Evolutionary conservation across 2,329 filamentous ascomycete species (phyloP), one percentile per base, ranked within the genome.

Genomic region (Clonostachys sp.): DNA sequence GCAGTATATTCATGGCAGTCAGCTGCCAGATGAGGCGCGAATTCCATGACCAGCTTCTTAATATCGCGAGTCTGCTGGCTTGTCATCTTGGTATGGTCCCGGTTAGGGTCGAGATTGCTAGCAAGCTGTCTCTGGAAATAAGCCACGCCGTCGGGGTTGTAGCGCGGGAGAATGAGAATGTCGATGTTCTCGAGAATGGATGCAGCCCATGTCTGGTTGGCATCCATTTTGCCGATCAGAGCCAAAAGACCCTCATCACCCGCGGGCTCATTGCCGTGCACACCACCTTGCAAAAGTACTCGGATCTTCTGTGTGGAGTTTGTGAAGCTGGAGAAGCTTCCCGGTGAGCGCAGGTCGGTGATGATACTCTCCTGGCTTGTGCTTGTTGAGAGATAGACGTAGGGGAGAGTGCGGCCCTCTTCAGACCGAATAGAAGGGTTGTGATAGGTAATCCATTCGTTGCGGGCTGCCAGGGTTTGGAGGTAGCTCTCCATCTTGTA

Each of bases 101-200:
- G 57, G 45, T 64, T 64, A 1, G 62, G 62, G 20, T 64, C 62
- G 13, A 56, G 58, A 36, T 55, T 59, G 1, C 54, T 55, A 0
- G 62, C 55, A 1, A 64, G 44, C 1, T 46, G 48, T 2, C 60
- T 55, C 50, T 64, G 62, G 47, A 64, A 64, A 48, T 64, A 64
- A 17, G 52, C 56, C 2, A 63, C 57, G 2, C 62, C 62, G 16
- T 64, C 62, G 1, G 62, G 60, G 24, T 65, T 64, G n/a, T 64
- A 64, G 0, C 62, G 52, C 0, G 60, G 62, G 6, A 65, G 33
- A 12, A 65, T 42, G 8, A 64, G 41, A 2, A 65, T 57, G 5
- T 64, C 62, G 1, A 60, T 46, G 2, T 58, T 53, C 10, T 57
- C 50, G 1, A 64, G 56, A 0, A 65, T 34, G 4, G 52, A 57